These are phyloP conservation scores for Pugionium cornutum DNA, from an alignment of 345 rosid genomes.

Conservation along the genomic window DNA sequence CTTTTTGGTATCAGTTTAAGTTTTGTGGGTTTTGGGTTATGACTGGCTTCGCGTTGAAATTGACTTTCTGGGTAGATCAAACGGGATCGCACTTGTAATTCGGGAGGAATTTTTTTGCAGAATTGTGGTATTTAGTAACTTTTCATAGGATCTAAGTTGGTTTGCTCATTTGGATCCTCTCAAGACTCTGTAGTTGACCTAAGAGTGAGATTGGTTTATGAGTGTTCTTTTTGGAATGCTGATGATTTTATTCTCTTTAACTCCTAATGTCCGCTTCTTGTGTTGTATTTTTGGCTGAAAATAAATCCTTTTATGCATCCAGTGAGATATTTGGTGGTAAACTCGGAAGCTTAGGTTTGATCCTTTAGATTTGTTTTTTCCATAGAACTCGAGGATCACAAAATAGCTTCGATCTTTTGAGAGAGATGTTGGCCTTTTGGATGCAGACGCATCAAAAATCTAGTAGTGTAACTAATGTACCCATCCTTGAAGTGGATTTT, in stretches of 20 bases:
- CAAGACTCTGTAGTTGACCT: slow-evolving; percentile 21
- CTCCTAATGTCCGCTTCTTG: background rate
- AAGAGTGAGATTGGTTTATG: slow-evolving; percentile 17
- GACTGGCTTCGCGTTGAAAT: slow-evolving; percentile 11
- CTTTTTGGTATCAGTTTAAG: background rate
- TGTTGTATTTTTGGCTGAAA: background rate
- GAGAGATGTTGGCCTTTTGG: background rate
- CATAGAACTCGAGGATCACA: slow-evolving; percentile 14
- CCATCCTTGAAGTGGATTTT: background rate
- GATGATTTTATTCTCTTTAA: slow-evolving; percentile 20
- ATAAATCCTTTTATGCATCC: slow-evolving; percentile 40
- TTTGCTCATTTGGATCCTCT: slow-evolving; percentile 18
- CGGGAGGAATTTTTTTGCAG: background rate
- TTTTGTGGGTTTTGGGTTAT: slow-evolving; percentile 27
- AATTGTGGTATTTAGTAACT: slow-evolving; percentile 1
- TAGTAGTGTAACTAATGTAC: slow-evolving; percentile 3
- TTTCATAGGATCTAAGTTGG: slow-evolving; percentile 20
- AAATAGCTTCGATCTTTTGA: background rate
- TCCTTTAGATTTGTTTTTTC: background rate
- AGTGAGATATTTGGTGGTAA: slow-evolving; percentile 26
- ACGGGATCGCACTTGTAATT: slow-evolving; percentile 19
- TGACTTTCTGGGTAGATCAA: slow-evolving; percentile 26
- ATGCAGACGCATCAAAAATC: background rate
- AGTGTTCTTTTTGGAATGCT: slow-evolving; percentile 4
- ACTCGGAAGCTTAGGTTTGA: slow-evolving; percentile 46